These are phyloP conservation scores for Kwoniella dejecticola DNA, from an alignment of 768 basidiomycete species.

Conservation along the genomic window DNA sequence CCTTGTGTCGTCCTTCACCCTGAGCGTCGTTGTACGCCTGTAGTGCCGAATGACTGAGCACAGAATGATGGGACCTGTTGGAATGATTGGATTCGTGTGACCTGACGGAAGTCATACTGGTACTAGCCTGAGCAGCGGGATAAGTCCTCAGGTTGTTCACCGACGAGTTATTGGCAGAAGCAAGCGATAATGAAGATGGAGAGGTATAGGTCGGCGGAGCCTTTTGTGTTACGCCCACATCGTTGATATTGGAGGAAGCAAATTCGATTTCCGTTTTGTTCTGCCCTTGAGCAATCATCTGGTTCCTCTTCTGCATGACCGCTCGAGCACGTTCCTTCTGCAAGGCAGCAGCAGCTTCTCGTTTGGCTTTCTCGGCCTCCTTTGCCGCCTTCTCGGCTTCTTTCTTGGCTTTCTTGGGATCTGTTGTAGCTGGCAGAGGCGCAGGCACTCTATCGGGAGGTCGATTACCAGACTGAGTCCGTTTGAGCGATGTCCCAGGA, in stretches of 20 bases:
- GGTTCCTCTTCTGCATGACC: constrained; percentile 85
- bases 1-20: constrained; percentile 47
- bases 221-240: background rate
- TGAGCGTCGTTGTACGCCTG: constrained; percentile 24
- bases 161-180: background rate
- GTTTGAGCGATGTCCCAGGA: constrained; percentile 44
- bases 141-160: constrained; percentile 13
- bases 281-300: constrained; percentile 62
- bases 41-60: constrained; percentile 21
- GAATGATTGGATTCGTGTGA: constrained; percentile 25
- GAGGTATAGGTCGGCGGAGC: constrained; percentile 1
- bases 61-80: constrained; percentile 15
- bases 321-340: constrained; percentile 86
- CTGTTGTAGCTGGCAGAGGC: constrained; percentile 29
- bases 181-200: background rate
- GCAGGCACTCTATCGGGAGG: constrained; percentile 24
- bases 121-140: constrained; percentile 5
- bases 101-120: constrained; percentile 13
- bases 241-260: constrained; percentile 8
- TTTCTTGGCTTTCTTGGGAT: constrained; percentile 58
- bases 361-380: constrained; percentile 82
- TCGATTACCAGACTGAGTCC: constrained; percentile 51
- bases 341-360: constrained; percentile 70
- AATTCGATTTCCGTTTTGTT: constrained; percentile 33
- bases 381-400: constrained; percentile 57